Evolutionary conservation across 495 filamentous ascomycete species (phyloP).

Genomic region (Aspergillus nidulans): DNA sequence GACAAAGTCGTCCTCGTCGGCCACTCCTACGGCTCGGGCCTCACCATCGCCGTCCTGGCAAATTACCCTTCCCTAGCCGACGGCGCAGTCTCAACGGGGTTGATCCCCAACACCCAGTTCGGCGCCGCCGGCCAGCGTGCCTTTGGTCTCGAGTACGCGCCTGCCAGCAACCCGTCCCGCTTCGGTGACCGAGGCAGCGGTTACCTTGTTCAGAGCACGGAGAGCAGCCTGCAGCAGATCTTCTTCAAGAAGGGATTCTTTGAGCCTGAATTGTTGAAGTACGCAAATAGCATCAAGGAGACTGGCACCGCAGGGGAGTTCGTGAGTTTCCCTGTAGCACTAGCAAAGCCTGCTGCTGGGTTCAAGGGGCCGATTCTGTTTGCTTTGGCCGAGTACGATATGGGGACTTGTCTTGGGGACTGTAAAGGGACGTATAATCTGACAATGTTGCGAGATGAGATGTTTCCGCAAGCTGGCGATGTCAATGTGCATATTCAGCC

Average conservation of each 20-base stretch:
- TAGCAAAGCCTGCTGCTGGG: neutral
- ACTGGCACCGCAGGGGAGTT: neutral
- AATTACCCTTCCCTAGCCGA: neutral
- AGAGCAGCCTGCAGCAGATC: neutral
- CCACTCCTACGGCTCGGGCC: neutral
- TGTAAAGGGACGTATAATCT: constrained; percentile 1
- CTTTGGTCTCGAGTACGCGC: neutral
- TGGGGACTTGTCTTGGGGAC: neutral
- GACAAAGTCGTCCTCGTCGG: constrained; percentile 3
- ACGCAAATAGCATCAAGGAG: neutral
- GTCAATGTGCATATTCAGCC: constrained; percentile 3
- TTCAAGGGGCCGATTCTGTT: neutral
- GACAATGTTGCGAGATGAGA: neutral
- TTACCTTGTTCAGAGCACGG: neutral
- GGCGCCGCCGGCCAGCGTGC: neutral
- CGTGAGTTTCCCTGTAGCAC: neutral
- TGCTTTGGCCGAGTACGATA: neutral
- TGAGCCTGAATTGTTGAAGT: neutral
- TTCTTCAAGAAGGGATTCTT: constrained; percentile 1
- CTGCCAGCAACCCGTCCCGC: neutral
- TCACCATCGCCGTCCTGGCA: neutral
- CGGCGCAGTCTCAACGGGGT: neutral
- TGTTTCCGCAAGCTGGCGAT: neutral
- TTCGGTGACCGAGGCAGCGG: neutral
- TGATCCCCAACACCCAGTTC: neutral